Evolutionary conservation across 768 basidiomycete genomes (phyloP).

Genomic region (Leccinum aurantiacum): DNA sequence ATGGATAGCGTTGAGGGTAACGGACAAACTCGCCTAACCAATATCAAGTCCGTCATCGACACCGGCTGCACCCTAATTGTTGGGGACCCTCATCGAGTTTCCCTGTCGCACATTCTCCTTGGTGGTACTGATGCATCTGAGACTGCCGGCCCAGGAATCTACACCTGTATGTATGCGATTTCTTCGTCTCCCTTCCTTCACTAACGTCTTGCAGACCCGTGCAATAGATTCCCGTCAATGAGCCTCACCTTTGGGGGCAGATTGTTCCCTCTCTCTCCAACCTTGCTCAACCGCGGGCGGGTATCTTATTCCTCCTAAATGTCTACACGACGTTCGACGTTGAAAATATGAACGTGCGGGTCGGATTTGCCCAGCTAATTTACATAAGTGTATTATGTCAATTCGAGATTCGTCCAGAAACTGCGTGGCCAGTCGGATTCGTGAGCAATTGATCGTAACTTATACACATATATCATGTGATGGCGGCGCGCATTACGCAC

Average conservation of each 20-base stretch:
- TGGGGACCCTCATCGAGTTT: conserved; percentile 10
- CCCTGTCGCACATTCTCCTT: conserved; percentile 20
- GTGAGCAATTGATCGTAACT: too few relatives aligned
- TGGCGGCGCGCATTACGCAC: too few relatives aligned
- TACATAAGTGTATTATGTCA: too few relatives aligned
- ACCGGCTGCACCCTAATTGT: conserved; percentile 22
- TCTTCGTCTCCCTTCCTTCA: neutral
- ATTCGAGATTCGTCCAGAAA: too few relatives aligned
- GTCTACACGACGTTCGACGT: neutral
- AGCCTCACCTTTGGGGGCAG: neutral
- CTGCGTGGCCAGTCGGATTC: too few relatives aligned
- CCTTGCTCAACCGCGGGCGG: neutral
- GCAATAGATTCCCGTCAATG: neutral
- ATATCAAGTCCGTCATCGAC: conserved; percentile 12
- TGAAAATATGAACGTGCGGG: neutral
- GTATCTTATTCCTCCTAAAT: neutral
- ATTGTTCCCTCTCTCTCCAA: neutral
- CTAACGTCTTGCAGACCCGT: neutral
- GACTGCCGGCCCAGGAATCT: conserved; percentile 27
- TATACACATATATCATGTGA: too few relatives aligned
- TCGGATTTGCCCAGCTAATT: neutral
- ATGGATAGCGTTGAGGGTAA: conserved; percentile 7
- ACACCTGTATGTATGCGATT: conserved; percentile 27
- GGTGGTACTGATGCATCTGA: conserved; percentile 25
- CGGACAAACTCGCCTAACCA: neutral